Conservation (phyloP, 1,284 basidiomycete genomes). For the Pseudozyma thailandica region DNA sequence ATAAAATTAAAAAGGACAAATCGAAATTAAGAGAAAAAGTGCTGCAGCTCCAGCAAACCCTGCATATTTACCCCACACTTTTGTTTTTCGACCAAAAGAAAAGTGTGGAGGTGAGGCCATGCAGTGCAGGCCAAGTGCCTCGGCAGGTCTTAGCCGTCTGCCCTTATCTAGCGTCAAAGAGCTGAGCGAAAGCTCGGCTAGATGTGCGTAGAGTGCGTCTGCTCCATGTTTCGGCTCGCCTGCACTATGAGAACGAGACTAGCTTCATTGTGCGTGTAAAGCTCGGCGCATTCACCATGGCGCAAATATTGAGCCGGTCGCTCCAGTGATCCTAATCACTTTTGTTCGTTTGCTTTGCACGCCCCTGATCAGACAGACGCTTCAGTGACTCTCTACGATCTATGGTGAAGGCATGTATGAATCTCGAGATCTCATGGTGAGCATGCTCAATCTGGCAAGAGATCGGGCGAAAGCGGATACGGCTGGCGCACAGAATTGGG, state of each 20-base stretch:
- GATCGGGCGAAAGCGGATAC: no score
- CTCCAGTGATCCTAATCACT: conserved; percentile 18
- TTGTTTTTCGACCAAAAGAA: conserved; percentile 2
- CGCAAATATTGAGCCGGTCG: conserved; percentile 19
- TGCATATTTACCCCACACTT: conserved; percentile 45
- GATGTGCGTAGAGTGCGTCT: conserved; percentile 5
- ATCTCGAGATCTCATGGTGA: no score
- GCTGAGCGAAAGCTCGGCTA: conserved; percentile 15
- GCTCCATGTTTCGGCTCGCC: not conserved
- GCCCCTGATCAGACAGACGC: no score
- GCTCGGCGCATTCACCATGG: not conserved
- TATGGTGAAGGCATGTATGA: no score
- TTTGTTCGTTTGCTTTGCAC: not conserved
- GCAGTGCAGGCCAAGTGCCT: conserved; percentile 15
- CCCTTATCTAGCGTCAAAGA: conserved; percentile 39
- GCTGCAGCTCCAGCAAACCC: conserved; percentile 19
- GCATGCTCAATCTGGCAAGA: no score
- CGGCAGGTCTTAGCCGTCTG: conserved; percentile 9
- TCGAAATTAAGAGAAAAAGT: not conserved
- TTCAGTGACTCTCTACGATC: no score
- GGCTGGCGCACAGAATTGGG: no score
- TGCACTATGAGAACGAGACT: not conserved
- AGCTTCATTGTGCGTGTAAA: not conserved
- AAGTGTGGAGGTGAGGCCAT: not conserved
- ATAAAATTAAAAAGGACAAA: conserved; percentile 6